Evolutionary conservation across 2,329 filamentous ascomycete genomes (phyloP).

Genomic region (Aphanocladium album): DNA sequence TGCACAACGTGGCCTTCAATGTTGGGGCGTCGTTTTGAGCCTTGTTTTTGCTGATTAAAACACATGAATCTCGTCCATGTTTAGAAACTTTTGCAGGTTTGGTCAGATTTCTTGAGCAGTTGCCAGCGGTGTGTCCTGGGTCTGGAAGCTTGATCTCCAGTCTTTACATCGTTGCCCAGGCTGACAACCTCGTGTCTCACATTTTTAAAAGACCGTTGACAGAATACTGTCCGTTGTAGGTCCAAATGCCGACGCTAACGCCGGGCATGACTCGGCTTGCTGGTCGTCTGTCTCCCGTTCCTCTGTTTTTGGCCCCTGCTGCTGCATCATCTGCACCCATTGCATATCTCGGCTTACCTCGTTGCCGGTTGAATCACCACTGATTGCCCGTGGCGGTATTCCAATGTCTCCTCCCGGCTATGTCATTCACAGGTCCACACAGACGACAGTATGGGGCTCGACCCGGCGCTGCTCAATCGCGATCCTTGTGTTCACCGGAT

Average conservation of each 20-base stretch:
- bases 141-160: neutral
- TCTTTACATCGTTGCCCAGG: neutral
- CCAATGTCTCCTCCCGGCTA: neutral
- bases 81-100: neutral
- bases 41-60: neutral
- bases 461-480: neutral
- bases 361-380: neutral
- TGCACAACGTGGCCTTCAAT: slow-evolving; percentile 2
- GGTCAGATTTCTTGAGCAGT: neutral
- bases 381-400: neutral
- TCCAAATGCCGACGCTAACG: neutral
- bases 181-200: neutral
- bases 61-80: neutral
- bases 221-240: neutral
- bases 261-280: neutral
- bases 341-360: neutral
- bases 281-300: neutral
- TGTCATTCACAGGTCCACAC: neutral
- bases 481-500: neutral
- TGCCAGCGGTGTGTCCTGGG: neutral
- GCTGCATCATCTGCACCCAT: neutral
- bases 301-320: neutral
- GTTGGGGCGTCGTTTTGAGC: neutral
- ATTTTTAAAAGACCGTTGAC: neutral
- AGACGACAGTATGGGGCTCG: neutral